These are phyloP conservation scores for Yarrowia phangngaensis DNA, from an alignment of 805 yeast genomes.

Conservation along the genomic window DNA sequence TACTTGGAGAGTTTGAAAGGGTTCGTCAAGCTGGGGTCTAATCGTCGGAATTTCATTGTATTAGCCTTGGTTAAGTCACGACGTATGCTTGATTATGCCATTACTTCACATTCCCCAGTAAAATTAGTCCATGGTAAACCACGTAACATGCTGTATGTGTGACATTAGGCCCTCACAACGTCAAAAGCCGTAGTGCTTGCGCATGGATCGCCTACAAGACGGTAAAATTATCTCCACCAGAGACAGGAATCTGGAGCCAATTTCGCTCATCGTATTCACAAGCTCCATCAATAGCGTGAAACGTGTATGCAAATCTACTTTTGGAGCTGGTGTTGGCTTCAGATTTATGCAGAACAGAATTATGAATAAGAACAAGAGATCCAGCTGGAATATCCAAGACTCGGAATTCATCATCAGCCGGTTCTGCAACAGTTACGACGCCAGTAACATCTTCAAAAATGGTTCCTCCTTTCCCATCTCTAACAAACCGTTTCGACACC, in stretches of 20 bases:
- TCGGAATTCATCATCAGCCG: slow-evolving; percentile 46
- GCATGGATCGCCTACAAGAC: too few species aligned
- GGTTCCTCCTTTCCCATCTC: slow-evolving; percentile 48
- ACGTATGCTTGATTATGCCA: too few species aligned
- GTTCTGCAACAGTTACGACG: slow-evolving; percentile 36
- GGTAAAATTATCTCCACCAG: slow-evolving; percentile 61
- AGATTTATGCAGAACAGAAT: slow-evolving; percentile 67
- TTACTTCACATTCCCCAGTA: too few species aligned
- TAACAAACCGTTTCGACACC: slow-evolving; percentile 60
- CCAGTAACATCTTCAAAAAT: slow-evolving; percentile 46
- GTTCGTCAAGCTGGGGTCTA: too few species aligned
- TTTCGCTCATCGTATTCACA: slow-evolving; percentile 58
- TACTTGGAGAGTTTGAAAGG: too few species aligned
- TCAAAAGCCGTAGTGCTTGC: too few species aligned
- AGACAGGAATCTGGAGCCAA: slow-evolving; percentile 75
- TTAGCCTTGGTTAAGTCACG: too few species aligned
- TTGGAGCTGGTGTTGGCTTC: slow-evolving; percentile 52
- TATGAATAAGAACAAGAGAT: slow-evolving; percentile 64
- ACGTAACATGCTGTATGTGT: too few species aligned
- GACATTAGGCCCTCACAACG: too few species aligned
- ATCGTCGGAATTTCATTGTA: too few species aligned
- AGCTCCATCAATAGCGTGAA: slow-evolving; percentile 70
- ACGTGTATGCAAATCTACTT: slow-evolving; percentile 73
- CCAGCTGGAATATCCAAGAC: slow-evolving; percentile 66
- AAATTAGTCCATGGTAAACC: too few species aligned